phyloP scores from a whole-genome alignment of 768 basidiomycete genomes.

The Mycena pura region DNA sequence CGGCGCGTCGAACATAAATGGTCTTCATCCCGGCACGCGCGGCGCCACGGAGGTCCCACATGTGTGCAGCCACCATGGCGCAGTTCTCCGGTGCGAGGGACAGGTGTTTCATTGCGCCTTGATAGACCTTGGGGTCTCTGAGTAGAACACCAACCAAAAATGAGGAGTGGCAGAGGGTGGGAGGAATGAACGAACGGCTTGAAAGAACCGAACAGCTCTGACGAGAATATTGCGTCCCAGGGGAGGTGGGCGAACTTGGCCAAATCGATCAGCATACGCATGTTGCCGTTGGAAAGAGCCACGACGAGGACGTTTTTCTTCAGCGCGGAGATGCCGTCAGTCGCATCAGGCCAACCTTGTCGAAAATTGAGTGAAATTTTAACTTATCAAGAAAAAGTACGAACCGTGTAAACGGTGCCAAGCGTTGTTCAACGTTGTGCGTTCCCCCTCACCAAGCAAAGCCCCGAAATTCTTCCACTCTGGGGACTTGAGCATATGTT shows the following conservation, averaged over 20 bases:
- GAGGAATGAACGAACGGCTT: slow-evolving; percentile 58
- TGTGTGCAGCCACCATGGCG: slow-evolving; percentile 73
- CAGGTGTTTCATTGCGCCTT: slow-evolving; percentile 56
- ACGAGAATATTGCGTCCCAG: slow-evolving; percentile 69
- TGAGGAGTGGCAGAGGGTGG: not conserved
- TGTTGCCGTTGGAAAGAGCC: slow-evolving; percentile 69
- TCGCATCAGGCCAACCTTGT: slow-evolving; percentile 67
- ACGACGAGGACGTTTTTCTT: slow-evolving; percentile 59
- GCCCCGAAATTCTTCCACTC: slow-evolving; percentile 58
- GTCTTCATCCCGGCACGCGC: slow-evolving; percentile 60
- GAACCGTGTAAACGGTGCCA: slow-evolving; percentile 68
- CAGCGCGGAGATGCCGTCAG: slow-evolving; percentile 54
- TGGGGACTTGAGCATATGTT: slow-evolving; percentile 55
- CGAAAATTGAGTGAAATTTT: no score
- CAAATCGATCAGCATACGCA: slow-evolving; percentile 66
- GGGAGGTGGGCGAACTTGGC: slow-evolving; percentile 67
- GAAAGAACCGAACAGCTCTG: slow-evolving; percentile 64
- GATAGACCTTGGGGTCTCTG: slow-evolving; percentile 61
- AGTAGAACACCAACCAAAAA: not conserved
- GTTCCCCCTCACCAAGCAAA: slow-evolving; percentile 51
- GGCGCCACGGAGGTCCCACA: slow-evolving; percentile 62
- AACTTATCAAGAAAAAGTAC: slow-evolving; percentile 2
- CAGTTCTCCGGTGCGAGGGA: slow-evolving; percentile 53
- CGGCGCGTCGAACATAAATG: slow-evolving; percentile 60
- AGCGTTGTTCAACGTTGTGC: slow-evolving; percentile 50